phyloP scores from a whole-genome alignment of 495 filamentous ascomycete species.

The Penicillium antarcticum region DNA sequence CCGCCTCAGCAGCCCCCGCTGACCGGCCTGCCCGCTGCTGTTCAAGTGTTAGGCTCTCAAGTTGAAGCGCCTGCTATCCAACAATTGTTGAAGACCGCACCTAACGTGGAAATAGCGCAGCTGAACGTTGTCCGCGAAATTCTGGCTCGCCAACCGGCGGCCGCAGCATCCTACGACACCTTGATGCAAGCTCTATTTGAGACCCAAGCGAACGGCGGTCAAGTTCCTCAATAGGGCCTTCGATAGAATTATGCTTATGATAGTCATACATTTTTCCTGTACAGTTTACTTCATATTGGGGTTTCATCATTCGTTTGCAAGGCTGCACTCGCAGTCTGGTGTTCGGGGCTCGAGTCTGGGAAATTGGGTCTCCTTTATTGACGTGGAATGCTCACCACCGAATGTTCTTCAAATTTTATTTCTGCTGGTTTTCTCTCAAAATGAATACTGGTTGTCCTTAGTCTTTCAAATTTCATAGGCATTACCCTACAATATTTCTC shows the following conservation, averaged over 20 bases:
- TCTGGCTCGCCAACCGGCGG: slow-evolving; percentile 48
- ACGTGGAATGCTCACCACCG: slow-evolving; percentile 17
- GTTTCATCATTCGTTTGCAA: slow-evolving; percentile 3
- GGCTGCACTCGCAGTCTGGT: slow-evolving; percentile 9
- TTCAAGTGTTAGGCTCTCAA: slow-evolving; percentile 57
- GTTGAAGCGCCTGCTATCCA: slow-evolving; percentile 59
- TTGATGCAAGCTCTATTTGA: slow-evolving; percentile 38
- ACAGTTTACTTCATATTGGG: slow-evolving; percentile 12
- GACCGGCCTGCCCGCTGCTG: slow-evolving; percentile 24
- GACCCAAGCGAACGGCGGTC: slow-evolving; percentile 34
- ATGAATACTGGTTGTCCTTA: background rate
- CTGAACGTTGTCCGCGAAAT: slow-evolving; percentile 62
- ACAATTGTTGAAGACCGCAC: slow-evolving; percentile 65
- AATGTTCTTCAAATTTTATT: slow-evolving; percentile 4
- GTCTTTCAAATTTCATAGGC: too few species aligned
- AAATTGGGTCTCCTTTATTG: slow-evolving; percentile 12
- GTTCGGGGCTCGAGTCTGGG: slow-evolving; percentile 12
- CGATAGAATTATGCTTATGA: slow-evolving; percentile 12
- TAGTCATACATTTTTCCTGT: slow-evolving; percentile 12
- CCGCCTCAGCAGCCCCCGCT: slow-evolving; percentile 12
- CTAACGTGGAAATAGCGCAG: slow-evolving; percentile 57
- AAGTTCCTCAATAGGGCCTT: slow-evolving; percentile 22
- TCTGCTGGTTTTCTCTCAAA: slow-evolving; percentile 3
- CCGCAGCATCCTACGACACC: slow-evolving; percentile 33
- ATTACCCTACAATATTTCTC: background rate